Evolutionary conservation across 169 alveolate species (phyloP).

Genomic region (Ichthyophthirius multifiliis): DNA sequence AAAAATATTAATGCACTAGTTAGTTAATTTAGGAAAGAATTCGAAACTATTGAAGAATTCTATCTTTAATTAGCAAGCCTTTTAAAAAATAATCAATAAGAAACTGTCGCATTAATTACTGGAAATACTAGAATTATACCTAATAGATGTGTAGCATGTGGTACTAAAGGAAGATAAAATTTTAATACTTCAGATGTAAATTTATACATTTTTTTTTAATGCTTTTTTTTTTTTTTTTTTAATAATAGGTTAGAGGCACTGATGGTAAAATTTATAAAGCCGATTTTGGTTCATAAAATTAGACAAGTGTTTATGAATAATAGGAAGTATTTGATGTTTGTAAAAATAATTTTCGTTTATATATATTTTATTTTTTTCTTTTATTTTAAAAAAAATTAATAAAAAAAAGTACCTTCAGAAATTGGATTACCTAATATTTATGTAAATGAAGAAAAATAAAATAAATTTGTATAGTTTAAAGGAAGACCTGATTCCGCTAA

Average conservation of each 20-base stretch:
- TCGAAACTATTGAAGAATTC: constrained; percentile 8
- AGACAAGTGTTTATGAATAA: constrained; percentile 7
- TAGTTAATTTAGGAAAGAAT: constrained; percentile 3
- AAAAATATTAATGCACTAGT: constrained; percentile 3
- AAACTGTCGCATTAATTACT: constrained; percentile 3
- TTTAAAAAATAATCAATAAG: not conserved
- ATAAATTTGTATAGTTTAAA: not conserved
- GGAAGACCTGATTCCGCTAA: constrained; percentile 18
- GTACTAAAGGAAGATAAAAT: constrained; percentile 11
- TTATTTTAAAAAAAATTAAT: not conserved
- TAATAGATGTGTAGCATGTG: constrained; percentile 12
- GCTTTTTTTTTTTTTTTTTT: not conserved
- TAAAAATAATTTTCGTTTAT: not conserved
- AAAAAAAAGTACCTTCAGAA: not conserved
- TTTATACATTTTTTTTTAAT: not conserved
- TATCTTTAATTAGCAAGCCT: not conserved
- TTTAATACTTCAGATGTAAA: not conserved
- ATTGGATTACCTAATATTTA: not conserved
- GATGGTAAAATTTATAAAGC: constrained; percentile 19
- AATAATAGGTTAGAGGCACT: not conserved
- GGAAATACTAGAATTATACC: constrained; percentile 8
- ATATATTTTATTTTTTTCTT: not conserved
- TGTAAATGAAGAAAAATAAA: not conserved
- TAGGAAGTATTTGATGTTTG: constrained; percentile 17
- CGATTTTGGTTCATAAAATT: not conserved